Conservation (phyloP, 352 stramenopile genomes). For the Phytophthora europaea region DNA sequence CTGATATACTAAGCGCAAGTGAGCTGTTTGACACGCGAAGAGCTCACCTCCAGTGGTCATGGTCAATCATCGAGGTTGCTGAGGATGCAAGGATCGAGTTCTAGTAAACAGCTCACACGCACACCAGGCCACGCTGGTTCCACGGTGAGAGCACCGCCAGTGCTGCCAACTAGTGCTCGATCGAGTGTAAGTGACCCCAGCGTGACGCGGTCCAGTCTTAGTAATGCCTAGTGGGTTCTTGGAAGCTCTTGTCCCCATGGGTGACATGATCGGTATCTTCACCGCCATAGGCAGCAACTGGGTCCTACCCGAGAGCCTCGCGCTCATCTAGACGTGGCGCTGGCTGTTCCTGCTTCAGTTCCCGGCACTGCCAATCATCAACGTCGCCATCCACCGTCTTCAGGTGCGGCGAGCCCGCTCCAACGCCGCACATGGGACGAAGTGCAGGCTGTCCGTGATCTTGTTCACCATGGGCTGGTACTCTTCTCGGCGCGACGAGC, state of each 20-base stretch:
- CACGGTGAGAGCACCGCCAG: conserved; percentile 26
- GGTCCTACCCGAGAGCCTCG: conserved; percentile 75
- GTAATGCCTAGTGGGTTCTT: conserved; percentile 33
- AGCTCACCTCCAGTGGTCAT: conserved; percentile 16
- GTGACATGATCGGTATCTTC: conserved; percentile 89
- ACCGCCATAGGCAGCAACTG: conserved; percentile 84
- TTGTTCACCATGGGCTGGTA: conserved; percentile 97
- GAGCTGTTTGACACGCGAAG: conserved; percentile 1
- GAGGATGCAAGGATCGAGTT: conserved; percentile 22
- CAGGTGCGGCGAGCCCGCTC: conserved; percentile 90
- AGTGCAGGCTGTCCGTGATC: conserved; percentile 98
- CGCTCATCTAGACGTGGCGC: conserved; percentile 78
- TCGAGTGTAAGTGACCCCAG: conserved; percentile 20
- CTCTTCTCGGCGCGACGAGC: conserved; percentile 92
- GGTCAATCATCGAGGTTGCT: conserved; percentile 36
- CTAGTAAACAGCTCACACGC: conserved; percentile 37
- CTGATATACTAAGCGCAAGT: conserved; percentile 17
- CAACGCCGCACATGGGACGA: conserved; percentile 96
- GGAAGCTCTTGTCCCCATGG: conserved; percentile 77
- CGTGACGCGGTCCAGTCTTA: conserved; percentile 28
- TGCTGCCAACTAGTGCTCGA: conserved; percentile 12
- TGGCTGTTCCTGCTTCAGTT: conserved; percentile 90
- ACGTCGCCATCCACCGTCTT: conserved; percentile 92
- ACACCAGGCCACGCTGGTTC: conserved; percentile 47
- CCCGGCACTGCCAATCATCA: conserved; percentile 75